Conservation (phyloP, 139 green algal genomes). For the Tetradesmus obliquus region DNA sequence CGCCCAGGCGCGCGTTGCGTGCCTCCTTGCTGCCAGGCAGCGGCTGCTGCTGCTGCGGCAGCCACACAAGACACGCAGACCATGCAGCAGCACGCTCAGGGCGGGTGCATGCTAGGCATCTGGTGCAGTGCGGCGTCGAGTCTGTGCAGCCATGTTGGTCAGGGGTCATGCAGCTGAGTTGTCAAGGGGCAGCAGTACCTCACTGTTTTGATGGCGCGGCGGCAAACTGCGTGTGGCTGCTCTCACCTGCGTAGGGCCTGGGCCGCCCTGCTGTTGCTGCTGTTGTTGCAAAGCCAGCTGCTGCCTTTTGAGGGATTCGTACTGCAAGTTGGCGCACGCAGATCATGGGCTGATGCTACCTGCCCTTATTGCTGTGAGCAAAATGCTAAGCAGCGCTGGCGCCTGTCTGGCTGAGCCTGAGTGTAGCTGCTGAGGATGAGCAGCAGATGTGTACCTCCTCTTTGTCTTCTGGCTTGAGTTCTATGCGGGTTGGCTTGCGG, state of each 20-base stretch:
- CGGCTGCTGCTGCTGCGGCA: not conserved
- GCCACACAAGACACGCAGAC: not conserved
- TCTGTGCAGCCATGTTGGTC: too few species aligned
- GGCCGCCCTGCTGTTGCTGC: not conserved
- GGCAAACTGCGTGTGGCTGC: not conserved
- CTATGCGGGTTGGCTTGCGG: constrained; percentile 86
- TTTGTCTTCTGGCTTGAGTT: constrained; percentile 87
- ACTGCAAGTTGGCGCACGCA: constrained; percentile 9
- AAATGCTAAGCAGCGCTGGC: not conserved
- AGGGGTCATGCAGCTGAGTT: too few species aligned
- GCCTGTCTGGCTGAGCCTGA: not conserved
- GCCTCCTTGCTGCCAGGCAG: constrained; percentile 23
- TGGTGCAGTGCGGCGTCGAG: too few species aligned
- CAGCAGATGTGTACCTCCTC: constrained; percentile 74
- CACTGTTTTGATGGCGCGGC: not conserved
- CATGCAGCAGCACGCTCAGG: not conserved
- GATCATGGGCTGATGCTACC: not conserved
- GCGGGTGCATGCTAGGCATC: not conserved
- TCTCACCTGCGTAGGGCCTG: not conserved
- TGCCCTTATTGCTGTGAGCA: not conserved
- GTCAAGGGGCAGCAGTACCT: too few species aligned
- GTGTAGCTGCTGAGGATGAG: not conserved
- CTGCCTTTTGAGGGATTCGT: constrained; percentile 27
- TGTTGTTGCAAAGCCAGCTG: constrained; percentile 12
- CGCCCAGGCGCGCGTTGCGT: constrained; percentile 8